Conservation (phyloP, 345 rosid species). For the Cardamine occulta region DNA sequence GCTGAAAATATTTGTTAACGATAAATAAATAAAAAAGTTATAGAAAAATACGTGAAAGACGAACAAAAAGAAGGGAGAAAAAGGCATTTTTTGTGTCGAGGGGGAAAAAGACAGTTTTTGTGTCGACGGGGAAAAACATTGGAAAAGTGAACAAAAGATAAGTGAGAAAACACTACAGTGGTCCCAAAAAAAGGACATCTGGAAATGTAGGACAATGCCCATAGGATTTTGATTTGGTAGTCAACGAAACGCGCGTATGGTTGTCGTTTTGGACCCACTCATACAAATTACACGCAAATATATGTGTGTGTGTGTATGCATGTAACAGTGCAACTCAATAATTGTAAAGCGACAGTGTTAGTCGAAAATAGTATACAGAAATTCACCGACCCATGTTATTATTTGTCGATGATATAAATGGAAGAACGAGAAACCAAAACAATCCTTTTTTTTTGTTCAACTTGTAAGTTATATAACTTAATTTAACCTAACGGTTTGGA, state of each 20-base stretch:
- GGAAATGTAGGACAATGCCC: slow-evolving; percentile 35
- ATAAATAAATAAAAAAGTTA: not conserved
- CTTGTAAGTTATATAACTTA: not conserved
- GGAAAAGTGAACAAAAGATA: slow-evolving; percentile 8
- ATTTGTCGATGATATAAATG: slow-evolving; percentile 3
- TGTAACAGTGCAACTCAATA: slow-evolving; percentile 37
- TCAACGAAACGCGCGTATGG: slow-evolving; percentile 44
- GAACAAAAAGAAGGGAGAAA: not conserved
- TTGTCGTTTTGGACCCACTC: slow-evolving; percentile 40
- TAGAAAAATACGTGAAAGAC: not conserved
- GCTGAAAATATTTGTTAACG: not conserved
- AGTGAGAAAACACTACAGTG: slow-evolving; percentile 7
- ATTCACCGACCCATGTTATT: slow-evolving; percentile 41
- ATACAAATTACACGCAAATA: slow-evolving; percentile 26
- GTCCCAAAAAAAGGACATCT: slow-evolving; percentile 33
- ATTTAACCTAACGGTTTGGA: not conserved
- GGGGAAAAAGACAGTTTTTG: slow-evolving; percentile 7
- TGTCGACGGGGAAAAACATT: slow-evolving; percentile 24
- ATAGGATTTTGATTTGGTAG: slow-evolving; percentile 23
- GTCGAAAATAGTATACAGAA: slow-evolving; percentile 22
- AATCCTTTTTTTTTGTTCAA: not conserved
- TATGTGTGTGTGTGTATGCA: slow-evolving; percentile 20
- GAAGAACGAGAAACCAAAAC: not conserved
- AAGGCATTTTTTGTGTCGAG: slow-evolving; percentile 39
- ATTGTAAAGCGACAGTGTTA: slow-evolving; percentile 22